Percentiles rank a stretch among this genome's conserved stretches.
These are phyloP conservation scores for Rhodamnia rubescens DNA, from an alignment of 345 rosid species.

Conservation along the genomic window DNA sequence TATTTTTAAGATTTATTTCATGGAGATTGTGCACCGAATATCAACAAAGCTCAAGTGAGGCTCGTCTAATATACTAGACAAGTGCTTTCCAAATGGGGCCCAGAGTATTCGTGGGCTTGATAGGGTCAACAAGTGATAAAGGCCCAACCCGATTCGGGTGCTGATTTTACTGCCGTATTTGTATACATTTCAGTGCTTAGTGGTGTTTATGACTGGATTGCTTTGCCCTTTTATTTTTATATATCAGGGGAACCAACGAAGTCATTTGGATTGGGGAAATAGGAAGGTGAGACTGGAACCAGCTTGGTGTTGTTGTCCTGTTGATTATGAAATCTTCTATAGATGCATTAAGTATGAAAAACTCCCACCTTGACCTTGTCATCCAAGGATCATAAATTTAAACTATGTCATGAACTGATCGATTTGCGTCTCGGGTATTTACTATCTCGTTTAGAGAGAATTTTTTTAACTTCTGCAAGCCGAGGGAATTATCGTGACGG, in stretches of 20 bases:
- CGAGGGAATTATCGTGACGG: fast-evolving
- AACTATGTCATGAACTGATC: not conserved
- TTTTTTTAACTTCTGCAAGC: not conserved
- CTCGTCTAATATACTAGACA: not conserved
- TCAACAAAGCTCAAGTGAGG: too few relatives aligned
- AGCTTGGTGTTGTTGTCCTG: not conserved
- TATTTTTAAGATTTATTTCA: too few relatives aligned
- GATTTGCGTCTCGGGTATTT: not conserved
- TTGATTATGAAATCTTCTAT: not conserved
- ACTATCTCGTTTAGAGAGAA: not conserved
- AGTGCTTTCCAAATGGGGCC: not conserved
- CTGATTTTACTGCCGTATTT: not conserved
- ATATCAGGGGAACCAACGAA: not conserved
- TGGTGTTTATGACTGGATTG: not conserved
- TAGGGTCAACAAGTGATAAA: not conserved
- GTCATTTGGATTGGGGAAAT: not conserved
- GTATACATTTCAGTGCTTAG: not conserved
- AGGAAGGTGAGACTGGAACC: not conserved
- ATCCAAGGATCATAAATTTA: not conserved
- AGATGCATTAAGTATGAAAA: fast-evolving
- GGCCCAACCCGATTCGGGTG: not conserved
- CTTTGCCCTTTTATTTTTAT: not conserved
- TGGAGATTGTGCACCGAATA: too few relatives aligned
- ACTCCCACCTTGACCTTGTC: not conserved
- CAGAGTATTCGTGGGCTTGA: not conserved